Conservation (phyloP, 2,329 filamentous ascomycete species). For the Botrytis fabae region DNA sequence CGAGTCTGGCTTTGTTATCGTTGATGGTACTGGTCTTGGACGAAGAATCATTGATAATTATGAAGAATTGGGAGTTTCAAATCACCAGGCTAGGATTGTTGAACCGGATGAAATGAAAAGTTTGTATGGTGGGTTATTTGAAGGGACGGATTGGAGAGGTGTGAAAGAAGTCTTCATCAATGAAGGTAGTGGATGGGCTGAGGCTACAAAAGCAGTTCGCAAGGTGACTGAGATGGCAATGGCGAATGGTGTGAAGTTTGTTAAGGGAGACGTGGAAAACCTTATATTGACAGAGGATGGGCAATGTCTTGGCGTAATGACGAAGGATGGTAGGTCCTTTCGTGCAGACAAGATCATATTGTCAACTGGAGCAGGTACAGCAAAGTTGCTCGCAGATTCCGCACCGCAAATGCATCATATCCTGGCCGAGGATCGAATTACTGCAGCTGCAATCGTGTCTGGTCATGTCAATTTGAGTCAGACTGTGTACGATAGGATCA, state of each 20-base stretch:
- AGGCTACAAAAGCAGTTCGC: constrained; percentile 49
- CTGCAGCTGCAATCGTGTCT: constrained; percentile 57
- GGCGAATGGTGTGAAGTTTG: constrained; percentile 47
- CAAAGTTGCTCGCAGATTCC: constrained; percentile 53
- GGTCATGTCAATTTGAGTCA: constrained; percentile 49
- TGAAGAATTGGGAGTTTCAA: constrained; percentile 40
- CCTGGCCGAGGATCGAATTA: constrained; percentile 54
- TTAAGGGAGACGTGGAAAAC: constrained; percentile 46
- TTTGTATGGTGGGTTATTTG: constrained; percentile 46
- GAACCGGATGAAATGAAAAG: constrained; percentile 44
- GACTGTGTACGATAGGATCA: constrained; percentile 50
- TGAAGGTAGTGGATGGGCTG: constrained; percentile 53
- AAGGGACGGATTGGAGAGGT: constrained; percentile 42
- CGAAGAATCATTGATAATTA: constrained; percentile 49
- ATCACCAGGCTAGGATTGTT: constrained; percentile 45
- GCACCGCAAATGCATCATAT: constrained; percentile 51
- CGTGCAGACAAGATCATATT: constrained; percentile 55
- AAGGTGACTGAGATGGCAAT: constrained; percentile 48
- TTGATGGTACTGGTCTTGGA: constrained; percentile 49
- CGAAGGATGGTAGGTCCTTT: constrained; percentile 48
- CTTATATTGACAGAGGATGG: constrained; percentile 51
- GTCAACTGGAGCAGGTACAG: constrained; percentile 58
- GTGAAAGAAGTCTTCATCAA: constrained; percentile 50
- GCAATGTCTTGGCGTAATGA: constrained; percentile 51
- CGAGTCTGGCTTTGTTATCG: constrained; percentile 51